Evolutionary conservation across 108 stramenopile genomes (phyloP).

Genomic region (Ochromonas danica): DNA sequence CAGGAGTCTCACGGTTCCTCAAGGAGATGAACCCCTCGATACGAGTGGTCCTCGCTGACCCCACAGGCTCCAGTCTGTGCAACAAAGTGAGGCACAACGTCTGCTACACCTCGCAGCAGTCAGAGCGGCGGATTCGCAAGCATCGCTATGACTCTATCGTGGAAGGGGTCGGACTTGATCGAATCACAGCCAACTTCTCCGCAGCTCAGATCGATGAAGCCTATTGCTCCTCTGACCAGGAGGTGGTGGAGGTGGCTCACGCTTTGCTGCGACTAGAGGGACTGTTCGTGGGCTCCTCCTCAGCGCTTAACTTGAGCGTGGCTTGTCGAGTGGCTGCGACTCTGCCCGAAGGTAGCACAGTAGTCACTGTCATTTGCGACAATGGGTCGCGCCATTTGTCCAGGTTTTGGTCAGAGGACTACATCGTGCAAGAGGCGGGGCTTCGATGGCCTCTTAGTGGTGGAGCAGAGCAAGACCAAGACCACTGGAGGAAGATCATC

Average conservation of each 20-base stretch:
- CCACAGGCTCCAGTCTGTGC: slow-evolving; percentile 81
- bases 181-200: slow-evolving; percentile 81
- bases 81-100: slow-evolving; percentile 82
- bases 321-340: slow-evolving; percentile 68
- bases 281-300: slow-evolving; percentile 85
- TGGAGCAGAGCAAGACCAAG: no score
- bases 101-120: slow-evolving; percentile 77
- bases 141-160: slow-evolving; percentile 93
- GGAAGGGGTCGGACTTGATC: slow-evolving; percentile 93
- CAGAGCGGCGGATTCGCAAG: slow-evolving; percentile 67
- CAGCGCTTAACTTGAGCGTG: slow-evolving; percentile 89
- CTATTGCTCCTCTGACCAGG: slow-evolving; percentile 52
- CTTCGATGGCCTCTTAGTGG: no score
- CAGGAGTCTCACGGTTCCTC: slow-evolving; percentile 76
- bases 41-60: slow-evolving; percentile 78
- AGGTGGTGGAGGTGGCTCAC: slow-evolving; percentile 90
- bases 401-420: slow-evolving; percentile 81
- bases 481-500: no score
- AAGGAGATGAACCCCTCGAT: slow-evolving; percentile 33
- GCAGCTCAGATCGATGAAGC: slow-evolving; percentile 41
- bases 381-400: slow-evolving; percentile 75
- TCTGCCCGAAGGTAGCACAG: slow-evolving; percentile 56
- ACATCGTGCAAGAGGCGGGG: no score
- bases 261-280: slow-evolving; percentile 80
- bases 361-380: slow-evolving; percentile 90